Base-by-base conservation (phyloP, 768 basidiomycete genomes). In the Russula sp. region DNA sequence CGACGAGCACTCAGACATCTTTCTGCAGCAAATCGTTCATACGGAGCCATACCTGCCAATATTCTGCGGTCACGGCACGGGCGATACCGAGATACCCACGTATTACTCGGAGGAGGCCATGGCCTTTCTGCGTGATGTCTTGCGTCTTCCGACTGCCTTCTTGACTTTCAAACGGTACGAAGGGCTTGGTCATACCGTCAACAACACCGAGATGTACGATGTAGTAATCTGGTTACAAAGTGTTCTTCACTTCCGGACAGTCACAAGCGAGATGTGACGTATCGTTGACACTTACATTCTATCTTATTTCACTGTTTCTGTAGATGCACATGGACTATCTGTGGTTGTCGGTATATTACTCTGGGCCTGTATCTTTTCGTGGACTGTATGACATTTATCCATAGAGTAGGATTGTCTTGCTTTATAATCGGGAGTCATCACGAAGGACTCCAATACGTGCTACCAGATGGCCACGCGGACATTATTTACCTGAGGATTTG, bases 61-160 rank as follows among this genome's bases (percentile, higher is more conserved):
- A 5, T 70, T 80, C 46, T 79, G 77, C 75, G 75, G 74, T 13
- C 77, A 79, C 56, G 79, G 79, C 20, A 68, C 47, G 36, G 67
- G 68, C 6, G 79, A 80, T 58, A 39, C 29, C 0, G 73, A 76
- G 34, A 75, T 80, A 34, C 77, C 79, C 7, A 58, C 73, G 5
- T 65, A 69, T 7, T 69, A 71, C 56, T 77, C 69, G 1, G 66
- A 75, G 51, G 73, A 76, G 42, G 70, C 70, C 5, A 66, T 72
- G 13, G 42, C 65, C 4, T 78, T 75, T 60, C 62, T 79, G 22
- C 66, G 70, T 9, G 62, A 70, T 18, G 60, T 61, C n/a, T 58
- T 75, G 25, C 63, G 66, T 16, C 66, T 75, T 32, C 61, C 69
- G 13, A 56, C 43, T 11, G 60, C 34, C 34, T 63, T 32, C 55